Percentiles rank a stretch among this genome's conserved stretches.
phyloP scores from a whole-genome alignment of 768 basidiomycete genomes.

The Tylopilus sp. region DNA sequence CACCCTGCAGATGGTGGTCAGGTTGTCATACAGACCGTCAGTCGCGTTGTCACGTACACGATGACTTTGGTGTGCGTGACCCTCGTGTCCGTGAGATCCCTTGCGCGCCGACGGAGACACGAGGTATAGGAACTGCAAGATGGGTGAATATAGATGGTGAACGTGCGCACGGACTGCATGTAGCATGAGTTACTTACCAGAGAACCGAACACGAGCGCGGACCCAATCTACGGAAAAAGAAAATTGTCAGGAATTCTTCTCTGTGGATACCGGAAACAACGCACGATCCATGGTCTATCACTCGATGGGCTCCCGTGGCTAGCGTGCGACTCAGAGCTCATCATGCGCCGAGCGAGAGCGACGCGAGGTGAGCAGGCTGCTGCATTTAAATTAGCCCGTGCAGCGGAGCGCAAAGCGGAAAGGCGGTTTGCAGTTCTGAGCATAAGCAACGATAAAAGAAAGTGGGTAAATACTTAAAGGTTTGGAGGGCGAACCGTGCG shows the following conservation, averaged over 20 bases:
- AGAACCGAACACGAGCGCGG: slow-evolving; percentile 32
- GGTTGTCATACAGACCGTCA: neutral
- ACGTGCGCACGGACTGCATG: neutral
- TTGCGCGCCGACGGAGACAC: slow-evolving; percentile 30
- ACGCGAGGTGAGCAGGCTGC: slow-evolving; percentile 13
- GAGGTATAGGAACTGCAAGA: slow-evolving; percentile 29
- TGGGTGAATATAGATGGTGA: neutral
- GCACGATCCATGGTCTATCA: slow-evolving; percentile 31
- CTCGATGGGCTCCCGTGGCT: slow-evolving; percentile 14
- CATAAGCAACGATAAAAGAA: slow-evolving; percentile 12
- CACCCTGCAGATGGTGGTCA: slow-evolving; percentile 18
- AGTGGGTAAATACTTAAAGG: slow-evolving; percentile 12
- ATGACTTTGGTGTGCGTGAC: slow-evolving; percentile 19
- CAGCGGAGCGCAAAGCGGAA: slow-evolving; percentile 14
- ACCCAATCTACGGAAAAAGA: slow-evolving; percentile 25
- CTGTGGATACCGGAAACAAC: slow-evolving; percentile 2
- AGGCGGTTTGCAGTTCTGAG: slow-evolving; percentile 19
- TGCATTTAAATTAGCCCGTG: slow-evolving; percentile 4
- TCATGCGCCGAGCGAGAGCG: slow-evolving; percentile 21
- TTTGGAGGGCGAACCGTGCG: slow-evolving; percentile 8
- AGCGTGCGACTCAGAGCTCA: slow-evolving; percentile 26
- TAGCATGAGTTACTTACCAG: slow-evolving; percentile 16
- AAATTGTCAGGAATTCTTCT: neutral
- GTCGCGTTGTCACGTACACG: slow-evolving; percentile 17
- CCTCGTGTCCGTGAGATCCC: slow-evolving; percentile 19